Percentiles rank a stretch among this genome's conserved stretches.
phyloP scores from a whole-genome alignment of 2,329 filamentous ascomycete genomes.

The Coniochaeta ligniaria region DNA sequence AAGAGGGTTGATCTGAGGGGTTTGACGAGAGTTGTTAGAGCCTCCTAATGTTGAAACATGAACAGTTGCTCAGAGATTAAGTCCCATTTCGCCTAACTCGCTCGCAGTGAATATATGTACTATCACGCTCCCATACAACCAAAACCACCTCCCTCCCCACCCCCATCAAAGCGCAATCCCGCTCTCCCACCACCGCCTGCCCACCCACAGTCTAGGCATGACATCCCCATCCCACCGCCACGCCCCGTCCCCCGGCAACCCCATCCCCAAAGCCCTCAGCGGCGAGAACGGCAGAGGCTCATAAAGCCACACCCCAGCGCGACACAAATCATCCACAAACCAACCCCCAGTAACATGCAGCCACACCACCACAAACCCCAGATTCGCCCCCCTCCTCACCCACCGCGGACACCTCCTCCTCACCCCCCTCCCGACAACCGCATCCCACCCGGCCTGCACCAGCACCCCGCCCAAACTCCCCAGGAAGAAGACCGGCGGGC shows the following conservation, averaged over 20 bases:
- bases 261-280: constrained; percentile 59
- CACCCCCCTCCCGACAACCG: constrained; percentile 18
- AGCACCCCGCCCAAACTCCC: constrained; percentile 60
- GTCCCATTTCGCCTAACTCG: too few relatives aligned
- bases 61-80: neutral
- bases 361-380: constrained; percentile 58
- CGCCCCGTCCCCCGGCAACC: constrained; percentile 51
- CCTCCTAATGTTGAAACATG: neutral
- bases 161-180: constrained; percentile 27
- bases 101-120: too few relatives aligned
- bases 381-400: constrained; percentile 48
- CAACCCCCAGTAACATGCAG: constrained; percentile 56
- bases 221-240: constrained; percentile 58
- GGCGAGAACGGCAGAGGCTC: constrained; percentile 76
- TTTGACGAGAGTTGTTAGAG: neutral
- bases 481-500: constrained; percentile 62
- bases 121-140: too few relatives aligned
- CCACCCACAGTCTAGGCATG: constrained; percentile 48
- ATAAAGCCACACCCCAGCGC: constrained; percentile 68
- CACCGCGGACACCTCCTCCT: constrained; percentile 30
- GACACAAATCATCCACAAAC: constrained; percentile 70
- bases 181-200: constrained; percentile 54
- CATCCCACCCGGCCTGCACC: constrained; percentile 41
- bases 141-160: neutral
- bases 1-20: neutral